Evolutionary conservation across 441 rosid species (phyloP).

Genomic region (Erysimum pusillum): DNA sequence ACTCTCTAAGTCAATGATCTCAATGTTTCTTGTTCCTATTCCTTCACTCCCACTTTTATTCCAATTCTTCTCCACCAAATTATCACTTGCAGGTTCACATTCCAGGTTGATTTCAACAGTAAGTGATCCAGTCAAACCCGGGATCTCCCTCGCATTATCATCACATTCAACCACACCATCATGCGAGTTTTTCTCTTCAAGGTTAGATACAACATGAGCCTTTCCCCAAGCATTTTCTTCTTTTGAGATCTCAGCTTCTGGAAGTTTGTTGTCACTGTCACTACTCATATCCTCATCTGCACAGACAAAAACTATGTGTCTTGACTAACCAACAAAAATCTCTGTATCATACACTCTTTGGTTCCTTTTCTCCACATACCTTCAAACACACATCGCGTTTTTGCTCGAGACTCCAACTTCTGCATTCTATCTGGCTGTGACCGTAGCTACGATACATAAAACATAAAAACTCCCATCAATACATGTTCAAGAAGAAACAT

Average conservation of each 20-base stretch:
- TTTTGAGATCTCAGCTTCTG: constrained; percentile 39
- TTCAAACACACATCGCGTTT: constrained; percentile 42
- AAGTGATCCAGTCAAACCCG: constrained; percentile 24
- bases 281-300: constrained; percentile 53
- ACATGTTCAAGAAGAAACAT: constrained; percentile 28
- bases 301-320: constrained; percentile 36
- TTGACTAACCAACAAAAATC: constrained; percentile 24
- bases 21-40: constrained; percentile 27
- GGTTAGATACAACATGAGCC: background rate
- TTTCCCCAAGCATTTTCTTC: constrained; percentile 26
- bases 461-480: constrained; percentile 10
- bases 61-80: constrained; percentile 39
- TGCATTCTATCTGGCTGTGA: constrained; percentile 38
- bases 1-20: constrained; percentile 43
- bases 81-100: constrained; percentile 41
- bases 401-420: constrained; percentile 40
- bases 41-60: constrained; percentile 35
- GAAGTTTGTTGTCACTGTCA: constrained; percentile 39
- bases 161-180: constrained; percentile 26
- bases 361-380: constrained; percentile 38
- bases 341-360: background rate
- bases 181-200: constrained; percentile 31
- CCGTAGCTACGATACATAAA: constrained; percentile 32
- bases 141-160: constrained; percentile 39
- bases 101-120: constrained; percentile 37